These are phyloP conservation scores for Medicago ruthenica DNA, from an alignment of 306 rosid species.

Conservation along the genomic window DNA sequence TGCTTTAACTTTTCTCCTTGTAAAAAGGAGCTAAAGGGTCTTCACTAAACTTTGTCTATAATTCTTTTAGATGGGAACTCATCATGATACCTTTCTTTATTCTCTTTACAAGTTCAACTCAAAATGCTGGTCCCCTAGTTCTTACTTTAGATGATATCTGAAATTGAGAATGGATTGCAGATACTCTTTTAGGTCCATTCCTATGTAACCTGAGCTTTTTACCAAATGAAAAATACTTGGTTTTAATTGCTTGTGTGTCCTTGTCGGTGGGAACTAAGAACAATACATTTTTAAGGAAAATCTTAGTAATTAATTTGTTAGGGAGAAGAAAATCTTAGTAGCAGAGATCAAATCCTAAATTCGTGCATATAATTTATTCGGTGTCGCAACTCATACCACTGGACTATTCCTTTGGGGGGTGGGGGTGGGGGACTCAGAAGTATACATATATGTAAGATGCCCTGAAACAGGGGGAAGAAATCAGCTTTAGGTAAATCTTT, in stretches of 20 bases:
- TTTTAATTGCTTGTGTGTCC: constrained; percentile 38
- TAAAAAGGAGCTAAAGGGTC: constrained; percentile 50
- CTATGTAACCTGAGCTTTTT: constrained; percentile 45
- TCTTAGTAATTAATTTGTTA: not conserved
- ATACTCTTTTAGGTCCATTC: constrained; percentile 54
- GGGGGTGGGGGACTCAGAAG: not conserved
- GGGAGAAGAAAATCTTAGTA: not conserved
- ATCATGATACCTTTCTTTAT: constrained; percentile 22
- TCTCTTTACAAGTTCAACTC: constrained; percentile 43
- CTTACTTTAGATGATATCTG: constrained; percentile 47
- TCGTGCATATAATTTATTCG: no score
- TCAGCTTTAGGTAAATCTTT: constrained; percentile 71
- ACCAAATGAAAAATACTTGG: constrained; percentile 37
- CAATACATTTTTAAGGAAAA: not conserved
- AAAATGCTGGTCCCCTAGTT: constrained; percentile 40
- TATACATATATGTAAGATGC: constrained; percentile 52
- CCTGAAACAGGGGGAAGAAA: constrained; percentile 66
- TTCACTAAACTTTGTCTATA: constrained; percentile 46
- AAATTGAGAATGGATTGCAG: constrained; percentile 48
- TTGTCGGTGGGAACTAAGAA: constrained; percentile 32
- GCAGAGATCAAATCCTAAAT: not conserved
- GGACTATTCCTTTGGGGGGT: not conserved
- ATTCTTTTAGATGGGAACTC: constrained; percentile 30
- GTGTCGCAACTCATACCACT: not conserved
- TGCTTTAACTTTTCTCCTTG: constrained; percentile 52